phyloP scores from a whole-genome alignment of 1,284 basidiomycete genomes.

The Sporisorium exsertum region DNA sequence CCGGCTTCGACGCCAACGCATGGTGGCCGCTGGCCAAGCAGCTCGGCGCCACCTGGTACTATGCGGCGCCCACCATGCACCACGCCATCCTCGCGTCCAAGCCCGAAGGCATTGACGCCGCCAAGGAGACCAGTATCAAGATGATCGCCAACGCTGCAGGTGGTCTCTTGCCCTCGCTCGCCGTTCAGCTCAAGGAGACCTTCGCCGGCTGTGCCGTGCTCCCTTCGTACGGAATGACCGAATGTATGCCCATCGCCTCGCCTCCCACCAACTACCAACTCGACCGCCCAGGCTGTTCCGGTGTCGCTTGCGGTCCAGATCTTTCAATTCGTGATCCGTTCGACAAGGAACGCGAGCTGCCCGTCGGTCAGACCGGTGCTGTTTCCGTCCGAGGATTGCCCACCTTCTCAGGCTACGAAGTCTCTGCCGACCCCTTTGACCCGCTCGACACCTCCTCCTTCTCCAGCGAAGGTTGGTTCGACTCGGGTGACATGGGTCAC shows the following conservation, averaged over 20 bases:
- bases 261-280: slow-evolving; percentile 68
- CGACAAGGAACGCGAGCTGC: slow-evolving; percentile 64
- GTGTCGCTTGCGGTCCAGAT: slow-evolving; percentile 67
- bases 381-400: slow-evolving; percentile 67
- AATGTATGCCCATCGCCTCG: slow-evolving; percentile 69
- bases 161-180: slow-evolving; percentile 67
- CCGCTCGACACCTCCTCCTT: slow-evolving; percentile 67
- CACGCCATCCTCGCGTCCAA: slow-evolving; percentile 68
- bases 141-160: slow-evolving; percentile 69
- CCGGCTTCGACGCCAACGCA: slow-evolving; percentile 67
- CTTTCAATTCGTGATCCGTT: slow-evolving; percentile 68
- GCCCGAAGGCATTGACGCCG: slow-evolving; percentile 61
- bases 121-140: slow-evolving; percentile 61
- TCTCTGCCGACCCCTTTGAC: slow-evolving; percentile 56
- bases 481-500: slow-evolving; percentile 69
- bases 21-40: slow-evolving; percentile 68
- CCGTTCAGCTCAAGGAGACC: slow-evolving; percentile 67
- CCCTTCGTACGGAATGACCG: slow-evolving; percentile 69
- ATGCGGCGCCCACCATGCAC: slow-evolving; percentile 69
- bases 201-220: slow-evolving; percentile 65
- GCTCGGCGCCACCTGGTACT: slow-evolving; percentile 69
- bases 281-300: slow-evolving; percentile 68
- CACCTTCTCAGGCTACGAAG: slow-evolving; percentile 68
- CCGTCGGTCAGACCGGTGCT: slow-evolving; percentile 66
- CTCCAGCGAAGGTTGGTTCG: slow-evolving; percentile 68